These are phyloP conservation scores for Alternaria angustiovoidea DNA, from an alignment of 2,329 filamentous ascomycete species.

Conservation along the genomic window DNA sequence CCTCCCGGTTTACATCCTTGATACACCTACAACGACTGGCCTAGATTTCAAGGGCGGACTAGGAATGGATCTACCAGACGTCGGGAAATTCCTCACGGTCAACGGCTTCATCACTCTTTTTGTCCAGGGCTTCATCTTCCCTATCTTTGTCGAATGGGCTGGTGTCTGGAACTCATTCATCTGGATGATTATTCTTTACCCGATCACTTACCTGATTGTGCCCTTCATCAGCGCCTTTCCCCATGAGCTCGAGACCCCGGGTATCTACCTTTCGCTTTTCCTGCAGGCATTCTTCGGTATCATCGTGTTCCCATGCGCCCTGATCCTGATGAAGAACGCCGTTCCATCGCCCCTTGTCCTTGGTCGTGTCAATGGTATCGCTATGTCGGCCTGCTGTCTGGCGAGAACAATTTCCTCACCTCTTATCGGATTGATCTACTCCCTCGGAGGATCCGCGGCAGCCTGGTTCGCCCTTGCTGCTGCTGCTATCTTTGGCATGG, in stretches of 20 bases:
- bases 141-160: conserved; percentile 67
- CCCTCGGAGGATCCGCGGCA: conserved; percentile 66
- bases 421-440: conserved; percentile 71
- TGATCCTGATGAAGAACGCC: conserved; percentile 80
- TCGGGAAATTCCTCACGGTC: conserved; percentile 72
- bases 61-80: conserved; percentile 69
- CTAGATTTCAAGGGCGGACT: conserved; percentile 66
- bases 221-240: conserved; percentile 72
- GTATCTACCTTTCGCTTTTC: conserved; percentile 70
- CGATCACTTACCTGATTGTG: conserved; percentile 71
- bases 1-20: conserved; percentile 90
- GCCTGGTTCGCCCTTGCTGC: conserved; percentile 67
- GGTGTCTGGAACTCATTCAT: conserved; percentile 74
- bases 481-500: conserved; percentile 63
- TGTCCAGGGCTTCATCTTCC: conserved; percentile 77
- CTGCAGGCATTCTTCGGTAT: conserved; percentile 74
- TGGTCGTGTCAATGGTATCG: conserved; percentile 75
- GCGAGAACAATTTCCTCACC: conserved; percentile 75
- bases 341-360: conserved; percentile 68
- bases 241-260: conserved; percentile 60
- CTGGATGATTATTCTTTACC: conserved; percentile 70
- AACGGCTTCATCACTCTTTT: conserved; percentile 76
- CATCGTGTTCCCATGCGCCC: conserved; percentile 70
- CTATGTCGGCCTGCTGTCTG: conserved; percentile 70
- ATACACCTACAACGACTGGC: conserved; percentile 59